These are phyloP conservation scores for Iris pallida DNA, from an alignment of 116 monocot species.

Conservation along the genomic window DNA sequence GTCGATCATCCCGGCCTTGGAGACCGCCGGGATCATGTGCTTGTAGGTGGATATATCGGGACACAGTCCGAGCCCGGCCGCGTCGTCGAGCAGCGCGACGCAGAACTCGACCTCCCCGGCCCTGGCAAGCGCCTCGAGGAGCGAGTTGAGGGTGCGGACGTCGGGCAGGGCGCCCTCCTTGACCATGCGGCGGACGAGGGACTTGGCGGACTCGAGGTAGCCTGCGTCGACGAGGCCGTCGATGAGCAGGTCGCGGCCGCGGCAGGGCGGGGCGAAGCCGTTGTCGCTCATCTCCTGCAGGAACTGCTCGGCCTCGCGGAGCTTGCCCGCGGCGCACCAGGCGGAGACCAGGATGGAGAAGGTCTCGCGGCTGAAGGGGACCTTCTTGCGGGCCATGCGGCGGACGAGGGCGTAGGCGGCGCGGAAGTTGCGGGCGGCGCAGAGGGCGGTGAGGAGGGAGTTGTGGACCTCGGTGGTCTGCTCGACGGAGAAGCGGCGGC, in stretches of 20 bases:
- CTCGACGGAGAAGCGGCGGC: conserved; percentile 39
- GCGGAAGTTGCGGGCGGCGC: conserved; percentile 49
- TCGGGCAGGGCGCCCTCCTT: conserved; percentile 90
- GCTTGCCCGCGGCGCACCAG: conserved; percentile 89
- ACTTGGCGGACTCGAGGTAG: conserved; percentile 75
- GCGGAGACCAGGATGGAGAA: conserved; percentile 70
- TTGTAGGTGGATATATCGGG: conserved; percentile 85
- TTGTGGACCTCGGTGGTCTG: conserved; percentile 72
- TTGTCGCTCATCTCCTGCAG: conserved; percentile 75
- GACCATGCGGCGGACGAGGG: conserved; percentile 65
- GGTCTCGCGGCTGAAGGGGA: conserved; percentile 56
- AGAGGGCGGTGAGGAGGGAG: conserved; percentile 62
- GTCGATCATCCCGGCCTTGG: conserved; percentile 69
- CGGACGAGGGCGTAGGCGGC: conserved; percentile 83
- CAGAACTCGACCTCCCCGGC: conserved; percentile 68
- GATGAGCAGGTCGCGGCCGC: conserved; percentile 80
- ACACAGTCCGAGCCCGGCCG: conserved; percentile 50
- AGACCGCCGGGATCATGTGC: conserved; percentile 62
- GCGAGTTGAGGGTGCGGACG: conserved; percentile 67
- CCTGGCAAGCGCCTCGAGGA: conserved; percentile 58
- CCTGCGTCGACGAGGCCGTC: conserved; percentile 84
- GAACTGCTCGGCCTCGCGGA: conserved; percentile 80
- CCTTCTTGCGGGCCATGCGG: conserved; percentile 77
- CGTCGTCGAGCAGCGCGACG: conserved; percentile 46
- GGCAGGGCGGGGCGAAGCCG: conserved; percentile 71